Evolutionary conservation across 2,329 filamentous ascomycete species (phyloP), one percentile per base, ranked within the genome.

Genomic region (Fusarium papillatum): DNA sequence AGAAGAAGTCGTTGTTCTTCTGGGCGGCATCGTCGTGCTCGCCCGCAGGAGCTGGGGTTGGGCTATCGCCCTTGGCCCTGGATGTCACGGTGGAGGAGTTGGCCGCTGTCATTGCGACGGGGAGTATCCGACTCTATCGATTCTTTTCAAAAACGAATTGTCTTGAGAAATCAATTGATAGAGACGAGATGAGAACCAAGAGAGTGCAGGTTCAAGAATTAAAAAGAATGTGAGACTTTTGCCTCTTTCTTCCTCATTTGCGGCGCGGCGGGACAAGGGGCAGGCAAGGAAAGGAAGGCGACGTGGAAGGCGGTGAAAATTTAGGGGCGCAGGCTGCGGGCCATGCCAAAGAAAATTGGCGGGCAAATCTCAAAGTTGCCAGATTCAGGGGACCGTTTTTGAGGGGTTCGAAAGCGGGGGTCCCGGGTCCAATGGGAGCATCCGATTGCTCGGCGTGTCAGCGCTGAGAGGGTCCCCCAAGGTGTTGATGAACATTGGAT

Each of bases 1-100:
- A 98, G 87, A 98, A 98, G 89, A 98, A 98, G 83, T 89, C 84
- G 70, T 86, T 81, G 69, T 86, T 82, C 61, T 81, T 74, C 26
- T 79, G 73, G 43, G 76, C 62, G 39, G 60, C 72, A 22, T 79
- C 71, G n/a, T 77, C 68, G 50, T 72, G 65, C n/a, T 68, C 70
- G 5, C 31, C 57, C 43, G 66, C 63, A 17, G 71, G 69, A 65
- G 75, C 71, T 55, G 72, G 71, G 66, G 69, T 66, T 41, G 71
- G 71, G 63, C 71, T 78, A 46, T 77, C 74, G 70, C 76, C 76
- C 71, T 79, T 76, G 64, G 78, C 78, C 75, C 81, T 81, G 65
- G 83, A 81, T 70, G 81, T 82, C 72, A 83, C 78, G 68, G 84
- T 85, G 41, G 83, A 77, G 39, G 83, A 80, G 63, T 79, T 77